Evolutionary conservation across 306 rosid genomes (phyloP).

Genomic region (Corylus americana): DNA sequence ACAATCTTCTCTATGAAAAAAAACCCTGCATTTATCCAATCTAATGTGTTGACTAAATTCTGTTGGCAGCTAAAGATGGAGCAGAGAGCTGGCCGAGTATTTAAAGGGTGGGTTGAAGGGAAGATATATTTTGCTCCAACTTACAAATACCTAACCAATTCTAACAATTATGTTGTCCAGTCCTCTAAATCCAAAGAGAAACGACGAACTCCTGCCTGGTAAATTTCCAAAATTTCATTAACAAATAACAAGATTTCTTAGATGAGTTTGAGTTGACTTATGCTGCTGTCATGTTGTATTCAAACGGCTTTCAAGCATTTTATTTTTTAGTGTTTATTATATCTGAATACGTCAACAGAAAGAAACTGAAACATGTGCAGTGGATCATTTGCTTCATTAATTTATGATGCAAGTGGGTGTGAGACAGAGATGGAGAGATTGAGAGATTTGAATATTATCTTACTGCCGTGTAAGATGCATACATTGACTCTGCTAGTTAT

Average conservation of each 20-base stretch:
- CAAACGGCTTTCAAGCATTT: neutral
- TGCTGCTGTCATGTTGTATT: neutral
- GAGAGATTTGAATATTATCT: neutral
- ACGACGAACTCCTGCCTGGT: constrained; percentile 93
- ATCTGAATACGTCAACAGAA: neutral
- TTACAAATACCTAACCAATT: constrained; percentile 79
- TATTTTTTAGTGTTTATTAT: neutral
- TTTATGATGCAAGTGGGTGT: neutral
- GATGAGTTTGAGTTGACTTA: neutral
- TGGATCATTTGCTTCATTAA: neutral
- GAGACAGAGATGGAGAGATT: neutral
- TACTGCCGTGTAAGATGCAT: neutral
- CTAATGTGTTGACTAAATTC: neutral
- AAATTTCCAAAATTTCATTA: constrained; percentile 23
- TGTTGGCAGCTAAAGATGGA: constrained; percentile 67
- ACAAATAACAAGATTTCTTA: neutral
- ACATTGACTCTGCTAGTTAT: neutral
- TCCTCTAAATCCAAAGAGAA: constrained; percentile 67
- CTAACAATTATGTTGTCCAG: constrained; percentile 69
- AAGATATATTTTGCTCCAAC: constrained; percentile 82
- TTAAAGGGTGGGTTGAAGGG: constrained; percentile 94
- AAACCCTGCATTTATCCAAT: neutral
- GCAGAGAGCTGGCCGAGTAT: constrained; percentile 82
- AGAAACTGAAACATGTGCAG: constrained; percentile 2
- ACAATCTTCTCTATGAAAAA: neutral